phyloP scores from a whole-genome alignment of 2,329 filamentous ascomycete genomes.

The Fusarium sp. region DNA sequence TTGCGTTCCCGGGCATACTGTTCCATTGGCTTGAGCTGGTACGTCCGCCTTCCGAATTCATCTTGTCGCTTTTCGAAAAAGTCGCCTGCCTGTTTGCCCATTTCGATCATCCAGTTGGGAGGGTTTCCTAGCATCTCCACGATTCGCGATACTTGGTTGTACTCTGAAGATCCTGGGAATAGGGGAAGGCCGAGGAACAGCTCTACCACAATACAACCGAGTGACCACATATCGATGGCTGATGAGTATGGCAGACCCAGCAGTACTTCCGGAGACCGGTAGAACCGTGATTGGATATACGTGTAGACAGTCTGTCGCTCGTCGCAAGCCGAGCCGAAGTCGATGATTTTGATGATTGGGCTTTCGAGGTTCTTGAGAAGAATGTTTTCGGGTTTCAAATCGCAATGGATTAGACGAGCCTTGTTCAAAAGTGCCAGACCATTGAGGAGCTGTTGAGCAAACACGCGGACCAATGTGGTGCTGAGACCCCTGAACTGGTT shows the following conservation, averaged over 20 bases:
- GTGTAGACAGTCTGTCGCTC: slow-evolving; percentile 99
- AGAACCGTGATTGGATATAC: slow-evolving; percentile 98
- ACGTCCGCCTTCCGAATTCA: slow-evolving; percentile 91
- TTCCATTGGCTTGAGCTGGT: slow-evolving; percentile 96
- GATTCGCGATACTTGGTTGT: slow-evolving; percentile 97
- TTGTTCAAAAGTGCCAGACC: slow-evolving; percentile 94
- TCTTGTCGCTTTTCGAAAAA: slow-evolving; percentile 95
- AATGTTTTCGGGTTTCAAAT: slow-evolving; percentile 98
- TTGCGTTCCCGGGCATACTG: slow-evolving; percentile 96
- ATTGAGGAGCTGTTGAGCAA: slow-evolving; percentile 95
- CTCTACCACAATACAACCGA: slow-evolving; percentile 98
- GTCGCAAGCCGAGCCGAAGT: slow-evolving; percentile 98
- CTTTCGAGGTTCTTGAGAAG: slow-evolving; percentile 97
- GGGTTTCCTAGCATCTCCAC: slow-evolving; percentile 98
- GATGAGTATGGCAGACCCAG: slow-evolving; percentile 97
- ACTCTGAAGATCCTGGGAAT: slow-evolving; percentile 97
- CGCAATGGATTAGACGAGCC: slow-evolving; percentile 95
- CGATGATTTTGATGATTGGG: slow-evolving; percentile 99
- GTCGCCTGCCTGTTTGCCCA: slow-evolving; percentile 96
- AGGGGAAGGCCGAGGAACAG: slow-evolving; percentile 93
- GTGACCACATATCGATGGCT: slow-evolving; percentile 99
- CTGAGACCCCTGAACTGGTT: slow-evolving; percentile 98
- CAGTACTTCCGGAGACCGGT: slow-evolving; percentile 94
- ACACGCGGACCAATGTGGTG: slow-evolving; percentile 95
- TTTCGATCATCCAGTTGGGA: slow-evolving; percentile 98